Conservation (phyloP, 164 flowering plant genomes). For the Magnolia officinalis region DNA sequence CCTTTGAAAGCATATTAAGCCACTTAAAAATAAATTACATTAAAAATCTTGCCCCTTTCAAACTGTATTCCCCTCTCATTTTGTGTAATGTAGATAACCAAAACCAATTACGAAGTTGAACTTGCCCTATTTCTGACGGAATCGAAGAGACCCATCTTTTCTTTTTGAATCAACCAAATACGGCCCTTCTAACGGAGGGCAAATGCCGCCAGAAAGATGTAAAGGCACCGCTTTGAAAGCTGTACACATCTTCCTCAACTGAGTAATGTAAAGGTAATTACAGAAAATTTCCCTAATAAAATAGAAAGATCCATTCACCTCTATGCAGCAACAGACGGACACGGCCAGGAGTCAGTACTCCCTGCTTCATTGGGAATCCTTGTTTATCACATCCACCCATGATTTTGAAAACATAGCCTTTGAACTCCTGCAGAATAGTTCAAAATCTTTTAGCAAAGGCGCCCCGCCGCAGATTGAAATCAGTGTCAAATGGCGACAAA, state of each 20-base stretch:
- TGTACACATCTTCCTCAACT: not conserved
- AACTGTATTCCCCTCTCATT: no score
- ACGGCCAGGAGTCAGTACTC: constrained; percentile 64
- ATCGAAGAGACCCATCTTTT: no score
- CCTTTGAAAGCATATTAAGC: no score
- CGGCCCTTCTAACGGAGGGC: no score
- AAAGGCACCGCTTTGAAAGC: not conserved
- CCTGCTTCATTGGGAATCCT: constrained; percentile 74
- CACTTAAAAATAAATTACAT: no score
- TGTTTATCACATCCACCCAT: constrained; percentile 72
- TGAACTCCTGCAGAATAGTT: constrained; percentile 42
- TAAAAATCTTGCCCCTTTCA: no score
- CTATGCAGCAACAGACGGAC: constrained; percentile 58
- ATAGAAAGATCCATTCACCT: constrained; percentile 25
- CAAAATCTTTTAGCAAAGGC: not conserved
- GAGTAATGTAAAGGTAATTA: no score
- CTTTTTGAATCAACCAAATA: no score
- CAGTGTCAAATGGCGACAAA: not conserved
- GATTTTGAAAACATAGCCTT: constrained; percentile 57
- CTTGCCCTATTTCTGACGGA: not conserved
- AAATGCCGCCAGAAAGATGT: no score
- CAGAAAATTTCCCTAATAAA: not conserved
- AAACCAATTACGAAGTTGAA: not conserved
- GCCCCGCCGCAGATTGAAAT: not conserved
- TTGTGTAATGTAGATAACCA: not conserved